Evolutionary conservation across 352 stramenopile genomes (phyloP), one percentile per base, ranked within the genome.

Genomic region (Phytophthora crassamura): DNA sequence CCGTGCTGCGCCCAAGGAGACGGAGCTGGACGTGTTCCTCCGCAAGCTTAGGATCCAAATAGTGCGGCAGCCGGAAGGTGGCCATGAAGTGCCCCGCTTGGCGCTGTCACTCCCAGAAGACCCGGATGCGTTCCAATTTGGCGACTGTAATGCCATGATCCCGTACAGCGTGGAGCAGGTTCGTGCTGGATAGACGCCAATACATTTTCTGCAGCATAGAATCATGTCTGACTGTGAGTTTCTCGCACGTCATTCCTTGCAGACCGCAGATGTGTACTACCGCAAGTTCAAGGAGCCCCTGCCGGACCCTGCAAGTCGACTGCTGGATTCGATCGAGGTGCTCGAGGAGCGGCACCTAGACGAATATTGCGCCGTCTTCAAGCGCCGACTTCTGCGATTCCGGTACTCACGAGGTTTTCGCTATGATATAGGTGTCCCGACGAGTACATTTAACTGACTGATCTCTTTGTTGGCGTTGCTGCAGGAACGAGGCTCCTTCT

Each of bases 261-360:
- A 91, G 81, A 85, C 80, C 33, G 72, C 74, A 9, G 66, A 92
- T 28, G 67, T 92, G 42, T 90, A 90, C 53, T 94, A 91, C 48
- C 82, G 86, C 40, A 91, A 90, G 41, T 94, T 92, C 69, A 92
- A 91, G 41, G 75, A 91, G 46, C 86, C 86, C 0, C 59, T 93
- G 2, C 86, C 86, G 9, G 86, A 91, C 38, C 75, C 75, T n/a
- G 74, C 70, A 30, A 82, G 72, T 59, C 69, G 75, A n/a, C 64
- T 88, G 36, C 55, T 89, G 2, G 45, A 80, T 22, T 75, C 61
- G 7, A 77, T 89, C 35, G 62, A 74, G 4, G 33, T 80, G 34
- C 28, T 86, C 5, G 77, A 90, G 32, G 80, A 91, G 52, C 59
- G 77, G 4, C 42, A 70, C 1, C 60, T 91, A 7, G 75, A 86